Conservation (phyloP, 1,284 basidiomycete genomes). For the Ganoderma lucidum region DNA sequence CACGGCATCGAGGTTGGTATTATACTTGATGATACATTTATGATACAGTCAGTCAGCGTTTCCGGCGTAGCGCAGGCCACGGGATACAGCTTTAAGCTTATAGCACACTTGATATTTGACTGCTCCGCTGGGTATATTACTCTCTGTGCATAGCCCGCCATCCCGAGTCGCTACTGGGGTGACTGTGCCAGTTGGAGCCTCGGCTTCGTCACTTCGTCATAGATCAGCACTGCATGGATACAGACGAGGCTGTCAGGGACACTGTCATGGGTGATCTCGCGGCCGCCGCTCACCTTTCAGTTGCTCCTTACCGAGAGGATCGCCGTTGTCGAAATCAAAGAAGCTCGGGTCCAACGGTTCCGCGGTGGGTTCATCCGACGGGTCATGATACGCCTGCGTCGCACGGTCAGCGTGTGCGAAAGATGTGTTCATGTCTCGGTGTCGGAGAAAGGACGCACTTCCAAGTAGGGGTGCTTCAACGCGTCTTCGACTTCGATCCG, state of each 20-base stretch:
- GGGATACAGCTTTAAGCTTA: slow-evolving; percentile 17
- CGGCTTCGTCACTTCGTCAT: slow-evolving; percentile 60
- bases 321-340: slow-evolving; percentile 88
- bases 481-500: slow-evolving; percentile 93
- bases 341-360: slow-evolving; percentile 85
- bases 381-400: slow-evolving; percentile 85
- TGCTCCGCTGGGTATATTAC: slow-evolving; percentile 23
- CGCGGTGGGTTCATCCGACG: slow-evolving; percentile 86
- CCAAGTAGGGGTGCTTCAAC: slow-evolving; percentile 91
- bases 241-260: neutral
- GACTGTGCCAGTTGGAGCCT: slow-evolving; percentile 21
- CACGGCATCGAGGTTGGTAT: slow-evolving; percentile 7
- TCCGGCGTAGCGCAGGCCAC: slow-evolving; percentile 1
- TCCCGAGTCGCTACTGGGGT: slow-evolving; percentile 18
- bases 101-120: slow-evolving; percentile 16
- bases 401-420: slow-evolving; percentile 15
- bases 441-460: slow-evolving; percentile 50
- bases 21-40: slow-evolving; percentile 33
- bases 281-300: slow-evolving; percentile 64
- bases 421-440: neutral
- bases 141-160: neutral
- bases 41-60: slow-evolving; percentile 22
- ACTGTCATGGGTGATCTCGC: neutral
- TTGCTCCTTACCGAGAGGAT: slow-evolving; percentile 70
- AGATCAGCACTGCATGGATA: slow-evolving; percentile 55